Evolutionary conservation across 2,329 filamentous ascomycete genomes (phyloP).

Genomic region (Orbilia javanica): DNA sequence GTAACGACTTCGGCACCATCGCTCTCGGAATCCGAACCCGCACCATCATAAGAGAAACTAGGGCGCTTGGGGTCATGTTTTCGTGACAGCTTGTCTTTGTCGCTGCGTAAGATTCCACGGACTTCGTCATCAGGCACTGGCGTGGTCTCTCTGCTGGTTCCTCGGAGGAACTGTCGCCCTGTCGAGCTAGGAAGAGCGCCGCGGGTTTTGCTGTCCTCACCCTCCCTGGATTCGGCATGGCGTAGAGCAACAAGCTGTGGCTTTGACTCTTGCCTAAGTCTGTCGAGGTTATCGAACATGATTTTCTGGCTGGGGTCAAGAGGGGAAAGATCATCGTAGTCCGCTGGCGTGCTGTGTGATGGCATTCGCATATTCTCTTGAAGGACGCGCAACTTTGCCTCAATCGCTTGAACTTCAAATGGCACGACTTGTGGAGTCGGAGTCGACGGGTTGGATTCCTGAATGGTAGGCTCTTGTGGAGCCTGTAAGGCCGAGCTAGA

Average conservation of each 20-base stretch:
- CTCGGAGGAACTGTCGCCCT: neutral
- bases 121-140: constrained; percentile 3
- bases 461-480: constrained; percentile 7
- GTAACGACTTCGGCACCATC: neutral
- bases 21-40: constrained; percentile 13
- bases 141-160: constrained; percentile 1
- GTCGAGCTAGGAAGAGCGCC: neutral
- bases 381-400: constrained; percentile 4
- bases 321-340: constrained; percentile 9
- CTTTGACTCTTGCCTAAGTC: constrained; percentile 10
- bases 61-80: neutral
- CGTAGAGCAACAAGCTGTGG: constrained; percentile 18
- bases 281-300: constrained; percentile 20
- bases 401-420: constrained; percentile 14
- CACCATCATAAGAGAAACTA: constrained; percentile 12
- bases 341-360: neutral
- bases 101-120: neutral
- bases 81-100: neutral
- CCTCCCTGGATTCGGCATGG: neutral
- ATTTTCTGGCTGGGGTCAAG: constrained; percentile 3
- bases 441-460: constrained; percentile 13
- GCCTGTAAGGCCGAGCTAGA: constrained; percentile 12
- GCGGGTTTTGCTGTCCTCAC: neutral
- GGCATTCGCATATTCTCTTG: constrained; percentile 21
- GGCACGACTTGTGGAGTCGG: constrained; percentile 7